These are phyloP conservation scores for Pachysandra terminalis DNA, from an alignment of 164 flowering plant genomes.

Conservation along the genomic window DNA sequence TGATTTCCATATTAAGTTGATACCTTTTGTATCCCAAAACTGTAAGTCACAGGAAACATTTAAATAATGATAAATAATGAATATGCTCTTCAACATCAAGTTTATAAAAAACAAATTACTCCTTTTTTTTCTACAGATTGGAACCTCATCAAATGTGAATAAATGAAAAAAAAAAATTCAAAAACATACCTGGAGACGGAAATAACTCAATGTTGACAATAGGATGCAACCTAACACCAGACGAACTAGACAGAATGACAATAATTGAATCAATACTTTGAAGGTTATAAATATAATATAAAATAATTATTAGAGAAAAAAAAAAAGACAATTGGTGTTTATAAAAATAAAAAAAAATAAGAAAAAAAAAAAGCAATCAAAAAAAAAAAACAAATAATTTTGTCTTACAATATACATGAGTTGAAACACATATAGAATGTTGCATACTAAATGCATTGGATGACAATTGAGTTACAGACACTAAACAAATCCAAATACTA, in stretches of 20 bases:
- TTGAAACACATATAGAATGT: too few species aligned
- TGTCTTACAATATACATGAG: too few species aligned
- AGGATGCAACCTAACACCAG: slow-evolving; percentile 65
- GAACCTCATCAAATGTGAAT: not conserved
- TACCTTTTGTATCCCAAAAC: too few species aligned
- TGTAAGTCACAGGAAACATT: not conserved
- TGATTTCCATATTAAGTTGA: too few species aligned
- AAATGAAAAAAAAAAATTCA: not conserved
- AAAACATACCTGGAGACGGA: slow-evolving; percentile 65
- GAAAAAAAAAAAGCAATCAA: not conserved
- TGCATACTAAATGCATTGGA: too few species aligned
- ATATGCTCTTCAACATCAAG: not conserved
- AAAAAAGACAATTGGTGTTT: not conserved
- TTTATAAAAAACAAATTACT: not conserved
- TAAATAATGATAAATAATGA: not conserved
- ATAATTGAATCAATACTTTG: not conserved
- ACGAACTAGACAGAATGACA: slow-evolving; percentile 49
- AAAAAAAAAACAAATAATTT: not conserved
- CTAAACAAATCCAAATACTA: not conserved
- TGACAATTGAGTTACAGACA: too few species aligned
- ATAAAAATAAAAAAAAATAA: not conserved
- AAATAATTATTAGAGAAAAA: not conserved
- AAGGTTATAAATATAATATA: not conserved
- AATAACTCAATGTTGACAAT: slow-evolving; percentile 57
- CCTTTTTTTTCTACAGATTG: not conserved